Percentiles rank a stretch among this genome's conserved stretches.
These are phyloP conservation scores for Monilinia polystroma DNA, from an alignment of 2,329 filamentous ascomycete genomes.

Conservation along the genomic window DNA sequence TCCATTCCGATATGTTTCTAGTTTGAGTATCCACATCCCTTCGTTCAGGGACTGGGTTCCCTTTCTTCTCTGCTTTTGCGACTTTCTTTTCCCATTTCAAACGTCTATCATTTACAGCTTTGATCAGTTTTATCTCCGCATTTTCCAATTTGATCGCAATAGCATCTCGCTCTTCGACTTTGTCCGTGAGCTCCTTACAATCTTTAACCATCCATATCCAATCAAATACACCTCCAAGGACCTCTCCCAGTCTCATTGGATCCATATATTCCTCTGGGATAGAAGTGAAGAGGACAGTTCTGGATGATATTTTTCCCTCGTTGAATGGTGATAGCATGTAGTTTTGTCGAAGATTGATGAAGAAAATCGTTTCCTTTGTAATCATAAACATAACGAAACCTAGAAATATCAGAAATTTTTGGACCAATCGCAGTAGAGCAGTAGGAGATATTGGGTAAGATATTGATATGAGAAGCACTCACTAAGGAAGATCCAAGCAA, in stretches of 20 bases:
- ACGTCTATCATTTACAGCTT: slow-evolving; percentile 70
- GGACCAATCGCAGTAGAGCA: background rate
- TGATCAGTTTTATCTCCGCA: slow-evolving; percentile 83
- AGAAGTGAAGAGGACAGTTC: slow-evolving; percentile 83
- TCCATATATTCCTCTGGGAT: slow-evolving; percentile 79
- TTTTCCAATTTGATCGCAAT: slow-evolving; percentile 79
- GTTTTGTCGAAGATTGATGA: slow-evolving; percentile 86
- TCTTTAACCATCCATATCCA: slow-evolving; percentile 82
- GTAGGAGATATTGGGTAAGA: background rate
- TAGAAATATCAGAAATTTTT: slow-evolving; percentile 19
- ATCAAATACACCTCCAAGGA: slow-evolving; percentile 72
- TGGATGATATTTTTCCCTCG: slow-evolving; percentile 79
- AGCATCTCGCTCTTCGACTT: slow-evolving; percentile 78
- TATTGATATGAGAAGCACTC: slow-evolving; percentile 14
- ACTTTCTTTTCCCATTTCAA: slow-evolving; percentile 51
- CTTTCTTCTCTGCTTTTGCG: slow-evolving; percentile 30
- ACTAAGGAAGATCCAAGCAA: slow-evolving; percentile 76
- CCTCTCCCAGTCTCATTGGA: slow-evolving; percentile 66
- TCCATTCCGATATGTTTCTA: slow-evolving; percentile 67
- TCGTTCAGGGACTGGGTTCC: slow-evolving; percentile 42
- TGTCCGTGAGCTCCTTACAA: slow-evolving; percentile 71
- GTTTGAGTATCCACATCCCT: slow-evolving; percentile 61
- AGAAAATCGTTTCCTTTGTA: slow-evolving; percentile 83
- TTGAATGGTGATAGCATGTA: slow-evolving; percentile 85
- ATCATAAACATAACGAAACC: slow-evolving; percentile 86